These are phyloP conservation scores for Irpex lacteus DNA, from an alignment of 1,284 basidiomycete species.

Conservation along the genomic window DNA sequence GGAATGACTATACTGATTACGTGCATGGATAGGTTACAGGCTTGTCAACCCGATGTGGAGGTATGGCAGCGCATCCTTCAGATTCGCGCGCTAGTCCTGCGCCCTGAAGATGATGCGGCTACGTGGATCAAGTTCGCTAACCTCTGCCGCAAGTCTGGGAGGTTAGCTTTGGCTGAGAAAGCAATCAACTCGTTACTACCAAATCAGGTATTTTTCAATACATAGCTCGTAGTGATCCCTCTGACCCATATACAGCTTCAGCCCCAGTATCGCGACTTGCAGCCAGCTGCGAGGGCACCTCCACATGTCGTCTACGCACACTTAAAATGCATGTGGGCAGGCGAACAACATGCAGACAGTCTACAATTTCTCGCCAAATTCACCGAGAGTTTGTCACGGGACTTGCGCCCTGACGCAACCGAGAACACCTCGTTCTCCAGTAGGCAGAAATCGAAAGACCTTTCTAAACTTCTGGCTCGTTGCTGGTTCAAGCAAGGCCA, in stretches of 20 bases:
- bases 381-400: conserved; percentile 71
- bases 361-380: conserved; percentile 88
- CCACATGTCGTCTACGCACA: conserved; percentile 98
- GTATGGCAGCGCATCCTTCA: conserved; percentile 99
- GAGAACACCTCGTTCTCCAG: conserved; percentile 45
- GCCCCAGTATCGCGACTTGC: conserved; percentile 31
- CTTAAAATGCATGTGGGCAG: conserved; percentile 96
- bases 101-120: conserved; percentile 91
- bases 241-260: conserved; percentile 12
- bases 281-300: conserved; percentile 72
- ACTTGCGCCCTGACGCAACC: conserved; percentile 65
- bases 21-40: conserved; percentile 65
- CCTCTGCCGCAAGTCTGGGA: conserved; percentile 81
- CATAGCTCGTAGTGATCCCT: too few species aligned
- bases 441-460: conserved; percentile 63
- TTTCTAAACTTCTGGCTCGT: conserved; percentile 86
- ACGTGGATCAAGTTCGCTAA: conserved; percentile 98
- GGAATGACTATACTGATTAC: too few species aligned
- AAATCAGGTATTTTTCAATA: conserved; percentile 41
- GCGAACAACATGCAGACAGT: conserved; percentile 76
- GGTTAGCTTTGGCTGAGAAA: conserved; percentile 92
- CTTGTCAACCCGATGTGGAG: conserved; percentile 99
- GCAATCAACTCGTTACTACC: conserved; percentile 91
- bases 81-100: conserved; percentile 92
- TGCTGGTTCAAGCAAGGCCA: conserved; percentile 97